phyloP scores from a whole-genome alignment of 2,329 filamentous ascomycete species.

The Diaporthe ampelina region DNA sequence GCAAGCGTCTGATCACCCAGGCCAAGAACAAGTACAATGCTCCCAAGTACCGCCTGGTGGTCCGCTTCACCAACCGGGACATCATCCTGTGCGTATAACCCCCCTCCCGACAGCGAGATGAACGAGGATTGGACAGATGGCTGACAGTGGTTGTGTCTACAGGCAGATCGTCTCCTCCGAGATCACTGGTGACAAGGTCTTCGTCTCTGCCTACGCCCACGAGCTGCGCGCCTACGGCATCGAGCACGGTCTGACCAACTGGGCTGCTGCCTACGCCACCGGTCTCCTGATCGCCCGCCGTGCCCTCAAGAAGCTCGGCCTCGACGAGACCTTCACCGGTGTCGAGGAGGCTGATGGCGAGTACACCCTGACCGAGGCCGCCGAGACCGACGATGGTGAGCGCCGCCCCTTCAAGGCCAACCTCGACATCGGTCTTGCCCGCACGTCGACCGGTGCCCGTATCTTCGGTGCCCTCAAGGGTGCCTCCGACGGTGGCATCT shows the following conservation, averaged over 20 bases:
- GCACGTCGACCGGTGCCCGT: constrained; percentile 98
- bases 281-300: constrained; percentile 98
- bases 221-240: constrained; percentile 98
- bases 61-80: constrained; percentile 99
- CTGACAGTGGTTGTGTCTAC: constrained; percentile 69
- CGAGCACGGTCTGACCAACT: constrained; percentile 99
- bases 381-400: constrained; percentile 89
- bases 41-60: constrained; percentile 99
- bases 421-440: constrained; percentile 97
- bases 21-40: constrained; percentile 99
- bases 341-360: constrained; percentile 98
- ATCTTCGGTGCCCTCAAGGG: constrained; percentile 99
- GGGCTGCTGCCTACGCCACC: constrained; percentile 96
- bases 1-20: constrained; percentile 99
- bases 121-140: background rate
- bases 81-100: constrained; percentile 41
- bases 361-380: constrained; percentile 94
- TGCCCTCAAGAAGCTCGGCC: constrained; percentile 94
- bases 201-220: constrained; percentile 92
- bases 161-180: constrained; percentile 97
- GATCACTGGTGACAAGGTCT: constrained; percentile 98
- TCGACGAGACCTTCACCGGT: constrained; percentile 93
- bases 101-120: background rate
- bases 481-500: constrained; percentile 97
- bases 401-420: constrained; percentile 99